Evolutionary conservation across 2,329 filamentous ascomycete species (phyloP), one percentile per base, ranked within the genome.

Genomic region (Coccinonectria pachysandricola): DNA sequence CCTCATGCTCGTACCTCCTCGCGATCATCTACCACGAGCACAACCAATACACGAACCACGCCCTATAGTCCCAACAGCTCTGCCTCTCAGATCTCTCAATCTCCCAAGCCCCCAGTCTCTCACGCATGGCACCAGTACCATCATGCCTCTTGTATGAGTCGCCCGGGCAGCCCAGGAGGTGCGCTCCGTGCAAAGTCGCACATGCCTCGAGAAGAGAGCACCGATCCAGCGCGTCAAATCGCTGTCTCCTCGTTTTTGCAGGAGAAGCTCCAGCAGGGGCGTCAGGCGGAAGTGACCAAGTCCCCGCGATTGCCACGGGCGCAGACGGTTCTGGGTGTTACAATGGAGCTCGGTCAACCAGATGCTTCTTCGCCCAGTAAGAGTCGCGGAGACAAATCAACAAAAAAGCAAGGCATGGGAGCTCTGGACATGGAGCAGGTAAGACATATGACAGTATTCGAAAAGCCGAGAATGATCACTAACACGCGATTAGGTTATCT

Each of bases 351-450:
- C 4, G 37, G 39, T 12, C 50, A n/a, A n/a, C n/a, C n/a, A n/a
- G n/a, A n/a, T n/a, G n/a, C n/a, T n/a, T n/a, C n/a, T n/a, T n/a
- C n/a, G n/a, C n/a, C n/a, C n/a, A n/a, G n/a, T n/a, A n/a, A n/a
- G n/a, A n/a, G n/a, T n/a, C n/a, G n/a, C n/a, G n/a, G n/a, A n/a
- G n/a, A n/a, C n/a, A n/a, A n/a, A n/a, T n/a, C n/a, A n/a, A n/a
- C 49, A 8, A 64, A 58, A 40, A 65, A 64, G 36, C 72, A 65
- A 37, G 64, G 64, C 4, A 60, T 79, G 51, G 75, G 76, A 3
- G 56, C 74, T 6, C 76, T 78, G 45, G 76, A 81, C 40, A 75
- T 79, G 59, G 77, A 83, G 49, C 62, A 74, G 56, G 72, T 76
- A 53, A 30, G 61, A n/a, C n/a, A 8, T 7, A 3, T n/a, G n/a